Conservation (phyloP, 2,329 filamentous ascomycete genomes). For the Monilinia laxa region DNA sequence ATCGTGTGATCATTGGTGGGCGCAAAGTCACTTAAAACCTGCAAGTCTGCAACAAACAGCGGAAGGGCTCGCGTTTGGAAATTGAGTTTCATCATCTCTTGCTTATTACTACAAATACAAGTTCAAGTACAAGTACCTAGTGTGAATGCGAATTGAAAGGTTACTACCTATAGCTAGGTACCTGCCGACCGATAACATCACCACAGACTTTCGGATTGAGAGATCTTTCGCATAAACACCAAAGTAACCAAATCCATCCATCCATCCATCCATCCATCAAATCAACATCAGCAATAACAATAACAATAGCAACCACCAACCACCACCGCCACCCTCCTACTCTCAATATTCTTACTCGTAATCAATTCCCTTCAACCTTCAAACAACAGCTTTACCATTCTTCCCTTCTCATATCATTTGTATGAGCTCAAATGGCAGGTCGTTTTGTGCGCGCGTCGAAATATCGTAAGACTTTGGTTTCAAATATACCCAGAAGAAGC, state of each 20-base stretch:
- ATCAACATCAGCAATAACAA: background rate
- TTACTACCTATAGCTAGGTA: too few relatives aligned
- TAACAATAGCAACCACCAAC: background rate
- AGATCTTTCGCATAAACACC: too few relatives aligned
- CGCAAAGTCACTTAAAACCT: background rate
- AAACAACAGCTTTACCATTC: background rate
- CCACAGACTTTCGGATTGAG: too few relatives aligned
- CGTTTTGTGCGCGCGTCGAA: conserved; percentile 73
- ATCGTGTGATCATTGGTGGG: background rate
- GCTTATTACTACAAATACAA: conserved; percentile 8
- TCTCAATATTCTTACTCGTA: conserved; percentile 20
- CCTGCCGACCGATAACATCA: conserved; percentile 9
- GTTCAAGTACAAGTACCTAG: background rate
- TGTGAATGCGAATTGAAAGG: too few relatives aligned
- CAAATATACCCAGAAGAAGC: conserved; percentile 23
- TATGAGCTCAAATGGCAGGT: conserved; percentile 56
- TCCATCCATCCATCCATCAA: too few relatives aligned
- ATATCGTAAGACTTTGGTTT: conserved; percentile 56
- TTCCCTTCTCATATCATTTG: background rate
- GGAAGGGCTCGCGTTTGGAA: background rate
- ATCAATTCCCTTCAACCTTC: background rate
- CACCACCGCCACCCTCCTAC: background rate
- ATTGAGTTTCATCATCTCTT: conserved; percentile 17
- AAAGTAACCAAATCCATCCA: too few relatives aligned
- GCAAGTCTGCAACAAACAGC: background rate